These are phyloP conservation scores for Amanita rubescens DNA, from an alignment of 768 basidiomycete genomes.

Conservation along the genomic window DNA sequence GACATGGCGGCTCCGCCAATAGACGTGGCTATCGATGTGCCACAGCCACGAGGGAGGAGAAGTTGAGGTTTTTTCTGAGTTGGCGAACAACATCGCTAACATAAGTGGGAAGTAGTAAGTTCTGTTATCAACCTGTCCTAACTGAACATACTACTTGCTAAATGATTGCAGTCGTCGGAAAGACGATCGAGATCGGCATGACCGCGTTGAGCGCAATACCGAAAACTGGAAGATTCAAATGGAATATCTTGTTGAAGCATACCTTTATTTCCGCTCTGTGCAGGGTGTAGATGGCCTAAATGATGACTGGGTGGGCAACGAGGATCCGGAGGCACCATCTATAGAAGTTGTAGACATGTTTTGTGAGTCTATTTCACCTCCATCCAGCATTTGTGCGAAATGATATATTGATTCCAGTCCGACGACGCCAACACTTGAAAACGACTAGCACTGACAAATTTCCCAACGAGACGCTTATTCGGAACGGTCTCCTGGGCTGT, in stretches of 20 bases:
- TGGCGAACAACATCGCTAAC: not conserved
- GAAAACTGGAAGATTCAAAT: not conserved
- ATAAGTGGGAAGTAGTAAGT: not conserved
- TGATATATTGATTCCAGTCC: not conserved
- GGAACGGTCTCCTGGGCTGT: slow-evolving; percentile 9
- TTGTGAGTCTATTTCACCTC: not conserved
- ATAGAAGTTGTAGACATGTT: not conserved
- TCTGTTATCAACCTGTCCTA: not conserved
- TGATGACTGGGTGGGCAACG: not conserved
- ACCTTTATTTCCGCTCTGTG: not conserved
- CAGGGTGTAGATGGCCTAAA: not conserved
- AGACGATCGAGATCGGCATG: not conserved
- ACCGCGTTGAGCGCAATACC: not conserved
- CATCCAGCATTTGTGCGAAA: not conserved
- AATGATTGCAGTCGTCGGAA: not conserved
- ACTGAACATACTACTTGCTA: no score
- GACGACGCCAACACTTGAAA: not conserved
- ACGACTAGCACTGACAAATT: not conserved
- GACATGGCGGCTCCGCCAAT: not conserved
- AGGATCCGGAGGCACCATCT: not conserved
- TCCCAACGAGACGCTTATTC: slow-evolving; percentile 1
- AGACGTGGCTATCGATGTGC: not conserved
- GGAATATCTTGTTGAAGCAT: not conserved
- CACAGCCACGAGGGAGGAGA: slow-evolving; percentile 1
- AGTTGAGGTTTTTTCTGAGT: not conserved